Base-by-base conservation (phyloP, 176 grass and related monocot genomes). In the Saccharum spontaneum region DNA sequence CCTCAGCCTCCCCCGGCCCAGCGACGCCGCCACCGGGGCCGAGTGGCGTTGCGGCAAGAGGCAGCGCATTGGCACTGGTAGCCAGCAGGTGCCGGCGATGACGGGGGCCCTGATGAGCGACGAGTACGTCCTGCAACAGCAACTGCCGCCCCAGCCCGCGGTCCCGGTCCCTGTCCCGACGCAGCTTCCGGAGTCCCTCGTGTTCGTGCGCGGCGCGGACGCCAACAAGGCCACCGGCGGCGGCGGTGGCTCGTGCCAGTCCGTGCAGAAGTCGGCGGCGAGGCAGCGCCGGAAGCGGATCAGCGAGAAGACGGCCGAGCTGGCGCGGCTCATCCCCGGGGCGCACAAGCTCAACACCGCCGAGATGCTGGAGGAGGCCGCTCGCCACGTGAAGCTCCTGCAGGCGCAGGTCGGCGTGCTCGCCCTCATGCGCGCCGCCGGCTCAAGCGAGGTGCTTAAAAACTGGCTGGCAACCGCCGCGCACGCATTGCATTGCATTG, bases 361-460 rank as follows among this genome's bases (percentile, higher is more conserved):
- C 50, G 90, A 93, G 62, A 98, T 98, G 95, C 89, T 93, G 65
- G 79, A 91, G 20, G 88, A 78, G 48, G 90, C 86, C 59, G 79
- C 14, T 22, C 88, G 90, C 57, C 86, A 97, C 86, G 82, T 97
- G 16, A 93, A 85, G 82, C 87, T 98, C 78, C 78, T 95, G 67
- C 89, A 91, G 82, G 95, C 95, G 24, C 95, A 95, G 74, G 82
- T 93, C 63, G 89, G 90, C 43, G 40, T 98, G 36, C 92, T 98
- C 74, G 66, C 82, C 8, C 88, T 98, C 63, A 80, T 93, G 86
- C 71, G 24, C 80, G 14, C 79, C 31, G 26, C 75, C 23, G 64
- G 11, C 11, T 34, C 78, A 23, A 23, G 1, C 63, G 68, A 98
- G 90, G 95, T 97, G 68, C 64, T 4, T 11, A 40, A 3, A 7